Percentiles rank a stretch among this genome's conserved stretches.
Conservation (phyloP, 1,139 yeast species). For the Suhomyces atakaporum region DNA sequence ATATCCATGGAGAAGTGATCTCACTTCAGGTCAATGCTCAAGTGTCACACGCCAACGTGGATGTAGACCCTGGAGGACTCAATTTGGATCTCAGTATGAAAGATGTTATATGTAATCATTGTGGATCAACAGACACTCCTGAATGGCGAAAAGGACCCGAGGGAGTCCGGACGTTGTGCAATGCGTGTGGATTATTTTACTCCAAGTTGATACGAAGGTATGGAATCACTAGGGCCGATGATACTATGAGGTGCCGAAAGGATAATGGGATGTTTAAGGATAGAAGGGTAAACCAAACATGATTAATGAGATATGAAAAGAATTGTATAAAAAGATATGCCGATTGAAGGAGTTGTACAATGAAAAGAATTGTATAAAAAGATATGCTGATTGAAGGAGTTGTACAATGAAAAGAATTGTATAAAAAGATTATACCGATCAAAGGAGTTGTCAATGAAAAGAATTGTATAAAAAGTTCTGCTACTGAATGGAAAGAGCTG, state of each 20-base stretch:
- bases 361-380: too few relatives aligned
- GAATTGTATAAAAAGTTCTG: too few relatives aligned
- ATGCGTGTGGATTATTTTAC: constrained; percentile 49
- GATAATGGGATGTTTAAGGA: constrained; percentile 12
- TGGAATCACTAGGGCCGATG: constrained; percentile 28
- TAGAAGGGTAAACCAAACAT: too few relatives aligned
- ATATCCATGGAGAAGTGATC: constrained; percentile 4
- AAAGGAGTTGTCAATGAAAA: too few relatives aligned
- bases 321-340: too few relatives aligned
- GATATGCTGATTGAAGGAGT: too few relatives aligned
- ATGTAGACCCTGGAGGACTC: constrained; percentile 9
- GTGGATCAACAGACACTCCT: constrained; percentile 34
- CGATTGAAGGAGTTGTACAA: too few relatives aligned
- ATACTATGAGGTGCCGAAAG: constrained; percentile 26
- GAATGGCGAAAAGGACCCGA: constrained; percentile 52
- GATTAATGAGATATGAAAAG: too few relatives aligned
- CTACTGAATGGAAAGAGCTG: too few relatives aligned
- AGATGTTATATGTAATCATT: constrained; percentile 15
- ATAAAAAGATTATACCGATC: too few relatives aligned
- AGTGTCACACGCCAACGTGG: not conserved
- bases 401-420: too few relatives aligned
- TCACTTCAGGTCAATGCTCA: constrained; percentile 4
- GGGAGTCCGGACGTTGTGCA: constrained; percentile 46
- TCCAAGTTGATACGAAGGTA: constrained; percentile 33
- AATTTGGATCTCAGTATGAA: constrained; percentile 9